Evolutionary conservation across 1,284 basidiomycete species (phyloP).

Genomic region (Termitomyces sp.): DNA sequence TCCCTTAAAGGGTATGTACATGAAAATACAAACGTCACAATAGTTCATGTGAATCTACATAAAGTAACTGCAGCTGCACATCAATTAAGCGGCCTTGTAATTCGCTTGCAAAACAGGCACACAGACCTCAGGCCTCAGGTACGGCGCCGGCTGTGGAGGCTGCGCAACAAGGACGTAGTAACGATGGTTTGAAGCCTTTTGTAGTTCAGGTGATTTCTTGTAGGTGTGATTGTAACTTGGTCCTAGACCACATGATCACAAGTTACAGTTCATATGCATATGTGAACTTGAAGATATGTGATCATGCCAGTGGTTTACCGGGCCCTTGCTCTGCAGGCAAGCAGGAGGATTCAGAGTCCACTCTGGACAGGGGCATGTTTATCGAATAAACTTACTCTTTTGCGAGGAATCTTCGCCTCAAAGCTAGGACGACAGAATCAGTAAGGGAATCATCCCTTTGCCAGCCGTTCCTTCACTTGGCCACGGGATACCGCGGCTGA

Average conservation of each 20-base stretch:
- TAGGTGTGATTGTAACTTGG: background rate
- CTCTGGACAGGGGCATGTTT: background rate
- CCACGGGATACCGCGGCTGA: constrained; percentile 6
- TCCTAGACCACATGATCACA: background rate
- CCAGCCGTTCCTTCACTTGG: background rate
- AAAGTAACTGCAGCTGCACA: background rate
- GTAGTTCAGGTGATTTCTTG: constrained; percentile 6
- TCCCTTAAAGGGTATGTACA: constrained; percentile 1
- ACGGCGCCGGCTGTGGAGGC: constrained; percentile 7
- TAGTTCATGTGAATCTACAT: constrained; percentile 4
- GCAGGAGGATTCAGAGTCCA: background rate
- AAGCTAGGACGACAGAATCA: constrained; percentile 2
- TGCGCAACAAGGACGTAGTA: background rate
- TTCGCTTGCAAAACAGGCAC: constrained; percentile 17
- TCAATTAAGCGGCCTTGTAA: constrained; percentile 11
- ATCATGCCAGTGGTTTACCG: too few species aligned
- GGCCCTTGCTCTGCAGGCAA: too few species aligned
- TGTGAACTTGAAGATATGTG: too few species aligned
- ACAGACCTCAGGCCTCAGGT: constrained; percentile 9
- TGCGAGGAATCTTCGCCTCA: background rate
- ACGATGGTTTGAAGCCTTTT: background rate
- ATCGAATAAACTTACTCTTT: background rate
- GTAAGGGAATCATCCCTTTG: constrained; percentile 1
- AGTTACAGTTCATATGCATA: background rate
- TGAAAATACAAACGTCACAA: constrained; percentile 9